These are phyloP conservation scores for Thalassiosira exigua DNA, from an alignment of 352 stramenopile species.

Conservation along the genomic window DNA sequence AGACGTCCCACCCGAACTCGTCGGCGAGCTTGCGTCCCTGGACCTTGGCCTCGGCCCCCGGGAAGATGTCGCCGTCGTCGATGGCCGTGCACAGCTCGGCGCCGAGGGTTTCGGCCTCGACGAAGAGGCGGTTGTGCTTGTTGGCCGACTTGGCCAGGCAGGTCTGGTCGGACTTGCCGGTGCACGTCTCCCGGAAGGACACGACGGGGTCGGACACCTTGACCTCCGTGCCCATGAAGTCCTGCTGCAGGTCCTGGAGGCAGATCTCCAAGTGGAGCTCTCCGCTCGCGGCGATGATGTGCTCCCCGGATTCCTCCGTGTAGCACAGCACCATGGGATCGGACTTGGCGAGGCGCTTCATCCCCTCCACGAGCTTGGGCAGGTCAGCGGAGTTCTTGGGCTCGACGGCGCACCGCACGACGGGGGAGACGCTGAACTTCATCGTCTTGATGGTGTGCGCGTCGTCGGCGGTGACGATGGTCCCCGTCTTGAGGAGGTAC, in stretches of 20 bases:
- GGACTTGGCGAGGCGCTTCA: conserved; percentile 99
- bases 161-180: conserved; percentile 92
- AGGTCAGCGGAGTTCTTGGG: conserved; percentile 98
- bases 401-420: conserved; percentile 99
- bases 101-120: conserved; percentile 90
- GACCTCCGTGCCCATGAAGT: conserved; percentile 99
- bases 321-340: conserved; percentile 99
- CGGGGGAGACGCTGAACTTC: conserved; percentile 99
- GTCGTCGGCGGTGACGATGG: conserved; percentile 97
- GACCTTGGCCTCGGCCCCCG: conserved; percentile 95
- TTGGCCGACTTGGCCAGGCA: conserved; percentile 99
- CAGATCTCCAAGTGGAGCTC: conserved; percentile 99
- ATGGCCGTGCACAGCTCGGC: conserved; percentile 96
- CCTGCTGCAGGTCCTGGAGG: conserved; percentile 99
- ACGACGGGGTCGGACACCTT: conserved; percentile 99
- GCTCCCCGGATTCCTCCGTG: conserved; percentile 99
- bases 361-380: conserved; percentile 99
- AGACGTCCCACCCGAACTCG: conserved; percentile 97
- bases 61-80: conserved; percentile 94
- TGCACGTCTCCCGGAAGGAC: conserved; percentile 99
- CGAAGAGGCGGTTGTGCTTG: conserved; percentile 99
- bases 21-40: conserved; percentile 96
- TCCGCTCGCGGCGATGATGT: conserved; percentile 99
- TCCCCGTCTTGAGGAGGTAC: conserved; percentile 99
- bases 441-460: conserved; percentile 99